These are phyloP conservation scores for Aethionema arabicum DNA, from an alignment of 345 rosid genomes.

Conservation along the genomic window DNA sequence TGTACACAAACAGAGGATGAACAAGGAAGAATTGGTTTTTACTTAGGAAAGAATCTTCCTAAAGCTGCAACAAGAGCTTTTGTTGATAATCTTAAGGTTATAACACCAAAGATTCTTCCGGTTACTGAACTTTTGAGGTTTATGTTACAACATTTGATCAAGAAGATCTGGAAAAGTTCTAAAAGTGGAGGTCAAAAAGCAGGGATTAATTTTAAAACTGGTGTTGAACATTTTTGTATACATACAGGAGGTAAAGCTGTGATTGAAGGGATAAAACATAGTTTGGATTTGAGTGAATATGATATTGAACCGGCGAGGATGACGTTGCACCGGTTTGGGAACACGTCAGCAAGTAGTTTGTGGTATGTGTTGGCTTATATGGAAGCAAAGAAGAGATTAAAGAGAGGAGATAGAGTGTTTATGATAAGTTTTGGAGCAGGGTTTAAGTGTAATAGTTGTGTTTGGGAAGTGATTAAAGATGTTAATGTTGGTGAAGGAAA, in stretches of 20 bases:
- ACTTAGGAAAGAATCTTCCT: conserved; percentile 69
- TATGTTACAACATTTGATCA: conserved; percentile 28
- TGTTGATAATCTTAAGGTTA: conserved; percentile 65
- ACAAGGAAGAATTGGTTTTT: conserved; percentile 59
- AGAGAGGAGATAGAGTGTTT: conserved; percentile 62
- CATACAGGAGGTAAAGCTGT: conserved; percentile 96
- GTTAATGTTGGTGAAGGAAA: conserved; percentile 38
- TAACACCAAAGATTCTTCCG: conserved; percentile 77
- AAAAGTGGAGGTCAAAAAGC: conserved; percentile 40
- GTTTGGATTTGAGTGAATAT: conserved; percentile 56
- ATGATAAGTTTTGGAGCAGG: conserved; percentile 74
- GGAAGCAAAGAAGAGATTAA: conserved; percentile 84
- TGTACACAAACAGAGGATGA: conserved; percentile 75
- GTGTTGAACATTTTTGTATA: conserved; percentile 85
- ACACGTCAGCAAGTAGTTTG: conserved; percentile 88
- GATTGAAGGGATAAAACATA: conserved; percentile 75
- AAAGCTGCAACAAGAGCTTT: conserved; percentile 75
- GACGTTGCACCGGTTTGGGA: conserved; percentile 92
- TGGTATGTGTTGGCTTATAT: conserved; percentile 94
- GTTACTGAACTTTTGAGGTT: conserved; percentile 67
- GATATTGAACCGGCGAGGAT: conserved; percentile 93
- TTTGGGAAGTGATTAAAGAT: conserved; percentile 59
- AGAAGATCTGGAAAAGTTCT: conserved; percentile 34
- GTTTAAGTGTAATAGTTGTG: conserved; percentile 63
- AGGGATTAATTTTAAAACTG: conserved; percentile 65